Base-by-base conservation (phyloP, 805 yeast genomes). In the Metschnikowia orientalis region DNA sequence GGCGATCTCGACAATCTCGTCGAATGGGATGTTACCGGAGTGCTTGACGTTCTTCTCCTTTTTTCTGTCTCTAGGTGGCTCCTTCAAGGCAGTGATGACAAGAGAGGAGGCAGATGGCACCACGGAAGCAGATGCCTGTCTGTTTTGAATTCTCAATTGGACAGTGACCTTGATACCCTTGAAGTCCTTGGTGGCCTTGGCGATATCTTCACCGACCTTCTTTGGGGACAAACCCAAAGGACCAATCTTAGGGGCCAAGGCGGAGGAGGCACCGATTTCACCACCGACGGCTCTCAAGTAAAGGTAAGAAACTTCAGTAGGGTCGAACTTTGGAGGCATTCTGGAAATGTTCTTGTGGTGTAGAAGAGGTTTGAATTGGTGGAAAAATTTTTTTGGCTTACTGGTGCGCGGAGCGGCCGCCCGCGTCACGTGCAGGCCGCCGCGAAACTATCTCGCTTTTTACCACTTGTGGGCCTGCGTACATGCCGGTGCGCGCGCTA, bases 201-300 rank as follows among this genome's bases (percentile, higher is more conserved):
- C 98, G 63, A 92, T 92, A 70, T 92, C 98, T 76, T 92, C 98
- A 89, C 98, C 98, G 67, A 92, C 96, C 83, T 92, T 90, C 95
- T 90, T 92, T 78, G 98, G 97, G 48, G 97, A 88, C 61, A 92
- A 79, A 88, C 98, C 98, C 69, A 92, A 86, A 59, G 98, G 98
- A 86, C 98, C 98, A 67, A 92, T 92, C 90, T 92, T 92, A 70
- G 98, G 98, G 59, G 98, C 98, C 64, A 92, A 84, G 55, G 98
- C 96, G 54, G 98, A 85, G 49, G 97, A 88, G 63, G 97, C 95
- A 78, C 97, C 98, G 63, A 92, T 94, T 80, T 92, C 98, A 81
- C 98, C 98, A 85, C 98, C 98, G 59, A 88, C 94, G 74, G 98
- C 97, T 84, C 98, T 87, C 74, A 92, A 77, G 86, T 90, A 90